These are phyloP conservation scores for Termitomyces sp. DNA, from an alignment of 768 basidiomycete species.

Conservation along the genomic window DNA sequence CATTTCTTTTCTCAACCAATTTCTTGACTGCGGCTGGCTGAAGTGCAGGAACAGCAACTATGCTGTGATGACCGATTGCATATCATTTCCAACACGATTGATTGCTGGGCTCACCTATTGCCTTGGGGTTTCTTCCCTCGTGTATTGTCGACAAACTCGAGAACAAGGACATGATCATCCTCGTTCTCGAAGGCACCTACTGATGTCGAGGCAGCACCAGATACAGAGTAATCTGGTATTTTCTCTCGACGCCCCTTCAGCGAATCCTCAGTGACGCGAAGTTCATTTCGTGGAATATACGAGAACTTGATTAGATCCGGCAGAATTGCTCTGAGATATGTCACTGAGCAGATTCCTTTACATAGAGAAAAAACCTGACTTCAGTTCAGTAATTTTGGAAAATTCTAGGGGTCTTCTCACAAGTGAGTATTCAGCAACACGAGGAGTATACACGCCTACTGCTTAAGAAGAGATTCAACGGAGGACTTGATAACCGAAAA, in stretches of 20 bases:
- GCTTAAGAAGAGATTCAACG: constrained; percentile 75
- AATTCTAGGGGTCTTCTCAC: constrained; percentile 66
- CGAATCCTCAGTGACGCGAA: constrained; percentile 45
- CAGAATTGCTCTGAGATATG: constrained; percentile 56
- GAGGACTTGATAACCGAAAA: constrained; percentile 70
- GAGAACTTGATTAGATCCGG: constrained; percentile 80
- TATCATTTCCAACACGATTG: not conserved
- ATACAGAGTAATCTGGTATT: constrained; percentile 35
- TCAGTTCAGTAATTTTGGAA: constrained; percentile 75
- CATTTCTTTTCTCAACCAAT: constrained; percentile 66
- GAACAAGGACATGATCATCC: constrained; percentile 36
- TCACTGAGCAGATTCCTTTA: not conserved
- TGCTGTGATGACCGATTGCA: not conserved
- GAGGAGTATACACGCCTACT: constrained; percentile 34
- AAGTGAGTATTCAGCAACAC: not conserved
- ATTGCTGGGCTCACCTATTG: constrained; percentile 18
- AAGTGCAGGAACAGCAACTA: constrained; percentile 28
- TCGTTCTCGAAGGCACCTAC: constrained; percentile 16
- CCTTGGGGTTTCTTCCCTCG: constrained; percentile 27
- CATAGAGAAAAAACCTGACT: constrained; percentile 39
- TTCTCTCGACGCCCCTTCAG: constrained; percentile 22
- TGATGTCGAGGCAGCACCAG: constrained; percentile 19
- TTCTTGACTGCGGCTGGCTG: constrained; percentile 58
- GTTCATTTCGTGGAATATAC: constrained; percentile 62
- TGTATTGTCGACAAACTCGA: constrained; percentile 35